A percentile compares a stretch with the other conserved stretches of the same genome.
These are phyloP conservation scores for Tremella mesenterica DNA, from an alignment of 768 basidiomycete species.

Conservation along the genomic window DNA sequence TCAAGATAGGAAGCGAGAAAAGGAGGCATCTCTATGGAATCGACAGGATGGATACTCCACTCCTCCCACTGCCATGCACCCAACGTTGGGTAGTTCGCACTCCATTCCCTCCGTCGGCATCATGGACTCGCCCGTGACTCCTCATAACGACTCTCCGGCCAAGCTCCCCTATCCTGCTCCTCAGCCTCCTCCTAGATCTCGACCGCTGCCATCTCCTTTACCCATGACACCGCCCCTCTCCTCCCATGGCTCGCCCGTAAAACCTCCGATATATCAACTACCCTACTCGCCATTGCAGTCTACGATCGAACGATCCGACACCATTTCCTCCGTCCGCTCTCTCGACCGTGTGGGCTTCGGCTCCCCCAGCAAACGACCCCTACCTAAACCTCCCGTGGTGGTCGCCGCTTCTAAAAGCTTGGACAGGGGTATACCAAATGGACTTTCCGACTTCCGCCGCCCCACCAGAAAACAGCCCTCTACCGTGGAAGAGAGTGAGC, in stretches of 20 bases:
- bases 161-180: not conserved
- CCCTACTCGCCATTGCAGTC: slow-evolving; percentile 9
- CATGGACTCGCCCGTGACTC: too few relatives aligned
- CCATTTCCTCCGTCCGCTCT: slow-evolving; percentile 35
- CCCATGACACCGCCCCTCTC: not conserved
- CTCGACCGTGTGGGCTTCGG: slow-evolving; percentile 27
- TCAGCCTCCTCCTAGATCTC: slow-evolving; percentile 4
- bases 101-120: too few relatives aligned
- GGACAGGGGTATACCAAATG: slow-evolving; percentile 31
- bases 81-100: not conserved
- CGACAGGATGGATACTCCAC: too few relatives aligned
- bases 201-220: slow-evolving; percentile 2
- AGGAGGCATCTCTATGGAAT: slow-evolving; percentile 15
- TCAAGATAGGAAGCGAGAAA: slow-evolving; percentile 33
- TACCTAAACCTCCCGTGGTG: slow-evolving; percentile 37
- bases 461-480: slow-evolving; percentile 12
- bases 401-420: slow-evolving; percentile 37
- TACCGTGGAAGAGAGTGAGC: slow-evolving; percentile 8
- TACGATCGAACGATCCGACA: slow-evolving; percentile 35
- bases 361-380: slow-evolving; percentile 17
- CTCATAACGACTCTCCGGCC: too few relatives aligned
- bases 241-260: not conserved
- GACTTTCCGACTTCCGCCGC: not conserved
- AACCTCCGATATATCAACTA: not conserved
- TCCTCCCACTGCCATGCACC: not conserved